Percentiles rank a stretch among this genome's conserved stretches.
Conservation (phyloP, 768 basidiomycete genomes). For the Crassisporium funariophilum region DNA sequence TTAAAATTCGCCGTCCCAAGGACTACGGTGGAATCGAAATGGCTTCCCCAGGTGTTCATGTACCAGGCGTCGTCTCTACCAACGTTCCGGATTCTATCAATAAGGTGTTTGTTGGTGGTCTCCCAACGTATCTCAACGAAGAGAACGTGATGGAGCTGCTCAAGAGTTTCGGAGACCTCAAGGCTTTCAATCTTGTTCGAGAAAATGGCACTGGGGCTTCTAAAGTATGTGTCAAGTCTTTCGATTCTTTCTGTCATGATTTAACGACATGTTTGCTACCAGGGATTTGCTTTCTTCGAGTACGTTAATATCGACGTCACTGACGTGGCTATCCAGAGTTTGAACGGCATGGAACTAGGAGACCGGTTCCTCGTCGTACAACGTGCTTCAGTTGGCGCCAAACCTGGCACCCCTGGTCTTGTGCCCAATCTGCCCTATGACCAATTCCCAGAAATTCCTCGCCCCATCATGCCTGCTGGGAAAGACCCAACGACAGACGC, state of each 20-base stretch:
- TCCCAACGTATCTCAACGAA: slow-evolving; percentile 95
- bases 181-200: slow-evolving; percentile 96
- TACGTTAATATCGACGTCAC: slow-evolving; percentile 89
- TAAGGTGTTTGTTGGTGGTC: slow-evolving; percentile 96
- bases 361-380: slow-evolving; percentile 96
- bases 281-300: slow-evolving; percentile 99
- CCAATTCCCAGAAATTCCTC: slow-evolving; percentile 80
- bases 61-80: slow-evolving; percentile 94
- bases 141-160: slow-evolving; percentile 98
- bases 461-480: slow-evolving; percentile 86
- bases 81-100: slow-evolving; percentile 97
- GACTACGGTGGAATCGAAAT: slow-evolving; percentile 88
- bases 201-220: slow-evolving; percentile 88
- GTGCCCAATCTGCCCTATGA: slow-evolving; percentile 76
- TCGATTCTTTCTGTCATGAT: neutral
- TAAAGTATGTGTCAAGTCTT: slow-evolving; percentile 55
- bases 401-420: slow-evolving; percentile 66
- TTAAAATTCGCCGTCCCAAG: slow-evolving; percentile 97
- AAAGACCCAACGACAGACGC: slow-evolving; percentile 61
- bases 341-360: slow-evolving; percentile 97
- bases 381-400: slow-evolving; percentile 92
- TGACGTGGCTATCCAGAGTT: slow-evolving; percentile 92
- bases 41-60: slow-evolving; percentile 67
- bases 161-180: slow-evolving; percentile 96
- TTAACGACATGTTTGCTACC: slow-evolving; percentile 12